Percentiles rank a stretch among this genome's conserved stretches.
These are phyloP conservation scores for Lactuca sativa DNA, from an alignment of 129 eudicot species.

Conservation along the genomic window DNA sequence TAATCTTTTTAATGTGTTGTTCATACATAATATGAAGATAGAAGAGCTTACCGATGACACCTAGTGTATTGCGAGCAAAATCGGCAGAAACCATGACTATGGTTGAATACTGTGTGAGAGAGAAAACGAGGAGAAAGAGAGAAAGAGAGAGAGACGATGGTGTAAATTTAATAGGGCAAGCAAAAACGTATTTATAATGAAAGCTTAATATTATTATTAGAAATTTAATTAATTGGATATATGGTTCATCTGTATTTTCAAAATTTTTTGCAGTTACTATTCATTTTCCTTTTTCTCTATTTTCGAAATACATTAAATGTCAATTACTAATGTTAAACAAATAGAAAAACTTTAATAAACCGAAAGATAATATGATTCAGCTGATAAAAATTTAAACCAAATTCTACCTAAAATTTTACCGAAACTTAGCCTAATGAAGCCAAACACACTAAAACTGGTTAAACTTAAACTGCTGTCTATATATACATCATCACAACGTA, in stretches of 20 bases:
- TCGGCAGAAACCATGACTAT: conserved; percentile 47
- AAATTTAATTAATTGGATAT: conserved; percentile 8
- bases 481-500: not conserved
- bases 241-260: conserved; percentile 8
- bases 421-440: not conserved
- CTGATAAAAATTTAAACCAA: not conserved
- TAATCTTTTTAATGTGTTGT: not conserved
- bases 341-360: not conserved
- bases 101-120: conserved; percentile 10
- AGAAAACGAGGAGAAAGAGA: conserved; percentile 6
- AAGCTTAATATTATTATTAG: not conserved
- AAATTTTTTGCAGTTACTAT: conserved; percentile 9
- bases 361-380: not conserved
- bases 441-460: not conserved
- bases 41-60: conserved; percentile 47
- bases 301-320: not conserved
- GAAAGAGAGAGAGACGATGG: conserved; percentile 2
- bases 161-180: conserved; percentile 2
- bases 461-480: not conserved
- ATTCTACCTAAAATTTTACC: not conserved
- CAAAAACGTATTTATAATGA: conserved; percentile 27
- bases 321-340: not conserved
- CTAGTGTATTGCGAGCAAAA: conserved; percentile 45
- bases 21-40: not conserved
- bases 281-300: not conserved